Evolutionary conservation across 2,329 filamentous ascomycete species (phyloP).

Genomic region (Trichoderma semiorbis): DNA sequence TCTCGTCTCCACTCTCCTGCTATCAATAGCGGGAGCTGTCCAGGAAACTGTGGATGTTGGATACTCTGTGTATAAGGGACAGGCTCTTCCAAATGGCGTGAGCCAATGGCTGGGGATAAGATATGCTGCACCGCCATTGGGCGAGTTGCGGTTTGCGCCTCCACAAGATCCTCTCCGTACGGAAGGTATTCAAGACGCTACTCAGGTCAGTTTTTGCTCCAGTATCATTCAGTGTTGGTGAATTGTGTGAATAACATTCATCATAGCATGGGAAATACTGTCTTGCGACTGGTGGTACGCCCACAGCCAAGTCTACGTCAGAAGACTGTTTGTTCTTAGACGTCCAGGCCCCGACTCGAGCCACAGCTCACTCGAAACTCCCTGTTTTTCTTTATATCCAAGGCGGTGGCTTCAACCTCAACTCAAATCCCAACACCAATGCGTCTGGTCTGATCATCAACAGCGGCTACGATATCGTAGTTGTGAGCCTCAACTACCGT

Average conservation of each 20-base stretch:
- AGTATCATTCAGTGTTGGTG: neutral
- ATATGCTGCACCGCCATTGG: slow-evolving; percentile 67
- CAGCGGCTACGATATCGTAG: slow-evolving; percentile 59
- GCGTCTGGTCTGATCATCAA: slow-evolving; percentile 56
- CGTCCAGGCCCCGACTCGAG: slow-evolving; percentile 56
- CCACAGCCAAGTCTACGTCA: slow-evolving; percentile 31
- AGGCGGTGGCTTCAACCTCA: slow-evolving; percentile 57
- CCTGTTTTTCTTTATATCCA: slow-evolving; percentile 62
- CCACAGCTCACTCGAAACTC: slow-evolving; percentile 47
- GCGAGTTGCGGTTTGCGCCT: slow-evolving; percentile 61
- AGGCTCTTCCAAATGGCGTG: slow-evolving; percentile 51
- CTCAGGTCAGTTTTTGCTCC: slow-evolving; percentile 39
- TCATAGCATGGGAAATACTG: slow-evolving; percentile 23
- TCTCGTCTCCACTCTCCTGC: neutral
- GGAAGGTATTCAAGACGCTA: slow-evolving; percentile 48
- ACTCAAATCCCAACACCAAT: slow-evolving; percentile 52
- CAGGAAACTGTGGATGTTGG: slow-evolving; percentile 53
- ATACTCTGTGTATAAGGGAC: slow-evolving; percentile 65
- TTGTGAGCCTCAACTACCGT: slow-evolving; percentile 73
- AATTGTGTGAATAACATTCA: neutral
- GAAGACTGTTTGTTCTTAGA: slow-evolving; percentile 71
- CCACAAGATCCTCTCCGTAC: slow-evolving; percentile 58
- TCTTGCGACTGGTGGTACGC: slow-evolving; percentile 29
- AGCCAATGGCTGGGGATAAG: slow-evolving; percentile 72
- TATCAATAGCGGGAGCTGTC: slow-evolving; percentile 21